Evolutionary conservation across 805 yeast genomes (phyloP).

Genomic region (Sungouiozyma intestinalis): DNA sequence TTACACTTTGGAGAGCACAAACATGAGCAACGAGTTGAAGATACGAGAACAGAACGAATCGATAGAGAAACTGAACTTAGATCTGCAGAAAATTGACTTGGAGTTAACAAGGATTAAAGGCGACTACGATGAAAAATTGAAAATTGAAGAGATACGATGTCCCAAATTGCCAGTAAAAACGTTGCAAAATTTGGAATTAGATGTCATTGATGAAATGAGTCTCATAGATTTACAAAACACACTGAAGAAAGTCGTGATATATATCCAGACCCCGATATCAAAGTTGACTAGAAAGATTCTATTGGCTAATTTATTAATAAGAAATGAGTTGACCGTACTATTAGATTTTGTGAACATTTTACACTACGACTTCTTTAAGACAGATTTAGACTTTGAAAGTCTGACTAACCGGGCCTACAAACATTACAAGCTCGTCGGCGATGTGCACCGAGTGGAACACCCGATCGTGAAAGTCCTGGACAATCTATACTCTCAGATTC

Average conservation of each 20-base stretch:
- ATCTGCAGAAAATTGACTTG: background rate
- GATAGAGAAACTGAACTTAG: background rate
- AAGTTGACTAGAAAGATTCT: constrained; percentile 21
- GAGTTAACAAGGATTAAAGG: constrained; percentile 2
- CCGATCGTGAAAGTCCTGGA: background rate
- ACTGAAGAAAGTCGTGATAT: constrained; percentile 27
- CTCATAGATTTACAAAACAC: constrained; percentile 26
- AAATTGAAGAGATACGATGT: constrained; percentile 2
- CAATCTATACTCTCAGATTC: background rate
- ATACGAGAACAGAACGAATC: background rate
- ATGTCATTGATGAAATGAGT: constrained; percentile 23
- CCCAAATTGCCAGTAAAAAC: constrained; percentile 1
- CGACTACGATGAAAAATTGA: background rate
- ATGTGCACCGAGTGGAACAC: background rate
- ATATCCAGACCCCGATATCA: constrained; percentile 26
- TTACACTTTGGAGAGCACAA: background rate
- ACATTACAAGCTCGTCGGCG: background rate
- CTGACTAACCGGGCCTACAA: background rate
- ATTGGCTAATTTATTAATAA: constrained; percentile 6
- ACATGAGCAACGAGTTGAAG: background rate
- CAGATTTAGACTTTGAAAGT: constrained; percentile 1
- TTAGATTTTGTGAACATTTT: constrained; percentile 5
- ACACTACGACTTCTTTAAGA: background rate
- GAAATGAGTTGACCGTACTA: constrained; percentile 2
- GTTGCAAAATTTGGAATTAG: constrained; percentile 6